Evolutionary conservation across 306 rosid species (phyloP).

Genomic region (Prunus persica): Prunus_persica_NCBIv2 NC_034009.1:40898001-40898500

Average conservation of each 20-base stretch:
- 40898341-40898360: too few species aligned
- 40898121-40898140: background rate
- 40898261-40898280: background rate
- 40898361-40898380: too few species aligned
- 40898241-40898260: background rate
- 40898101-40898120: too few species aligned
- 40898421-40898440: slow-evolving; percentile 36
- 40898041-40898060: too few species aligned
- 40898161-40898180: background rate
- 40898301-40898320: background rate
- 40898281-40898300: background rate
- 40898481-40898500: slow-evolving; percentile 51
- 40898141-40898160: background rate
- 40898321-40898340: too few species aligned
- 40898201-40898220: background rate
- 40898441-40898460: slow-evolving; percentile 44
- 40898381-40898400: background rate
- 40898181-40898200: background rate
- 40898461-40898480: slow-evolving; percentile 59
- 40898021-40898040: background rate
- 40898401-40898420: slow-evolving; percentile 15
- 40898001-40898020: background rate
- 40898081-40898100: too few species aligned
- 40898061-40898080: too few species aligned
- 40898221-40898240: background rate